Evolutionary conservation across 306 rosid genomes (phyloP).

Genomic region (Pyrus betulifolia): DNA sequence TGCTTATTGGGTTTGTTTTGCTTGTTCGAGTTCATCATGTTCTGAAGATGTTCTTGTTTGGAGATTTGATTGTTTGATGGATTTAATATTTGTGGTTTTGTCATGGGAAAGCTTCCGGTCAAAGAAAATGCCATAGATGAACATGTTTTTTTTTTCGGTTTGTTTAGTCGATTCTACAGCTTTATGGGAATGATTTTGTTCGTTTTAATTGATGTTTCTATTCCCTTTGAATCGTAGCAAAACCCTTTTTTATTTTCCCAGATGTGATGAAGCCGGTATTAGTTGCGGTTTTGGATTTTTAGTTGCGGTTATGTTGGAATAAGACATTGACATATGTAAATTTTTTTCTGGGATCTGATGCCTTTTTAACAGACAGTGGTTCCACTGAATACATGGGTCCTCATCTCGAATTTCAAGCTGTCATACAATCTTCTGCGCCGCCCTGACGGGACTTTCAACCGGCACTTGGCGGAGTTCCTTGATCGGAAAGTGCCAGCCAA

Average conservation of each 20-base stretch:
- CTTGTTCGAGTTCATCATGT: neutral
- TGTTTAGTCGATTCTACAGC: neutral
- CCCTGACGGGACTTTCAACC: slow-evolving; percentile 92
- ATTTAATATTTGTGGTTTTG: neutral
- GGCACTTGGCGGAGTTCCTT: slow-evolving; percentile 91
- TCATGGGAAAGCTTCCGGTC: neutral
- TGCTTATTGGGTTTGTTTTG: neutral
- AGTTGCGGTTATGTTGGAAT: neutral
- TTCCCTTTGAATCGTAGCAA: neutral
- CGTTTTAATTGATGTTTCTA: neutral
- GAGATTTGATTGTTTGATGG: neutral
- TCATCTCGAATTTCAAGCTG: slow-evolving; percentile 89
- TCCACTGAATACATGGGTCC: slow-evolving; percentile 95
- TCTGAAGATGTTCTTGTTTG: neutral
- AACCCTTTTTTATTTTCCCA: neutral
- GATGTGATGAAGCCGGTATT: neutral
- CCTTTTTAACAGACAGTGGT: slow-evolving; percentile 67
- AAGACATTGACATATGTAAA: neutral
- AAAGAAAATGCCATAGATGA: neutral
- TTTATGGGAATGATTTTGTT: neutral
- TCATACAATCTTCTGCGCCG: slow-evolving; percentile 97
- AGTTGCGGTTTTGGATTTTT: no score
- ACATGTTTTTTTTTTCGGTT: neutral
- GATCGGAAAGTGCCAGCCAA: slow-evolving; percentile 81
- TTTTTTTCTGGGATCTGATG: neutral